Base-by-base conservation (phyloP, 352 stramenopile genomes). In the Pythium biforme region DNA sequence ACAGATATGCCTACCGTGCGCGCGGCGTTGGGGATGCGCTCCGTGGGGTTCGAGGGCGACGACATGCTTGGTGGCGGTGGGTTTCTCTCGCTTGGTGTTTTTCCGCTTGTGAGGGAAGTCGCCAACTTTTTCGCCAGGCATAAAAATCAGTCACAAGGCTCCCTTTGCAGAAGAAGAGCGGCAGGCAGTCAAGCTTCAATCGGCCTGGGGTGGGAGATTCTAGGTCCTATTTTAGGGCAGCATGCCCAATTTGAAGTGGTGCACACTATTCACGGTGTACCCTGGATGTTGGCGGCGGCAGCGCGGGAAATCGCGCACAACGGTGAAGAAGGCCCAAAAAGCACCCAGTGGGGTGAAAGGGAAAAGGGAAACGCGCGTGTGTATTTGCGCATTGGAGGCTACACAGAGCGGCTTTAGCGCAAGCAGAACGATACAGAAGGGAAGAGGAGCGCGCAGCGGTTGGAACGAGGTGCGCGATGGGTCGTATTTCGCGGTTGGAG, bases 401-500 rank as follows among this genome's bases (percentile, higher is more conserved):
- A 9, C 27, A 68, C 22, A 26, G 26, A 48, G 39, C 22, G n/a
- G 9, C 15, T 40, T 15, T 15, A 22, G 31, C 51, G 27, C 29
- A 20, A 20, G 0, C 4, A 22, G n/a, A 10, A 25, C 27, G n/a
- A 17, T 11, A 3, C 0, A 17, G 47, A 15, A 9, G n/a, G 40
- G 37, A 41, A 62, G 37, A 58, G 5, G 22, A 55, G 22, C 14
- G 39, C 9, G 33, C 23, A 54, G 14, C 43, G 45, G 15, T 11
- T 58, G 23, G 52, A 62, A 62, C 33, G 34, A 57, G 51, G 47
- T 50, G 17, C 37, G 26, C 17, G 15, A 97, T 97, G 90, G 89
- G 90, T 23, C 81, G 87, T 29, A 95, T 97, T 53, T 60, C 85
- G 82, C 73, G 96, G 41, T 76, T 99, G n/a, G 96, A 99, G 87